Evolutionary conservation across 2,329 filamentous ascomycete genomes (phyloP).

Genomic region (Emydomyces testavorans): DNA sequence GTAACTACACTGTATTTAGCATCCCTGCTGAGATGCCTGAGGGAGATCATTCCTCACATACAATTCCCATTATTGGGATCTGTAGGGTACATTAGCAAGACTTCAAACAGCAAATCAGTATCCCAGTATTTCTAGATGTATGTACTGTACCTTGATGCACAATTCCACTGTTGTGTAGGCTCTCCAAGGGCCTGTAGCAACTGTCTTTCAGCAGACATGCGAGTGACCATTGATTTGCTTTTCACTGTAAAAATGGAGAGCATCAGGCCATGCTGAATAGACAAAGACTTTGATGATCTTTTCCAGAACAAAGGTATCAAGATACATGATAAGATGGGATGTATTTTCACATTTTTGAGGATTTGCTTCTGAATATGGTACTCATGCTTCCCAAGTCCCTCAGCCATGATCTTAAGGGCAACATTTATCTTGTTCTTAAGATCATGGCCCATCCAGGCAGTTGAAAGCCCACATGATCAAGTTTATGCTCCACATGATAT

Average conservation of each 20-base stretch:
- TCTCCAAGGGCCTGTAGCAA: conserved; percentile 21
- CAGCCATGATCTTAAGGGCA: conserved; percentile 13
- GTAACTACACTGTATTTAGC: conserved; percentile 25
- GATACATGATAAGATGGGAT: conserved; percentile 12
- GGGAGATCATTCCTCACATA: conserved; percentile 22
- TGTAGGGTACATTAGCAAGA: conserved; percentile 10
- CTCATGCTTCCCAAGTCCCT: conserved; percentile 10
- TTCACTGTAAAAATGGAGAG: too few species aligned
- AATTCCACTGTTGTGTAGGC: conserved; percentile 22
- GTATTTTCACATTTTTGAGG: conserved; percentile 10
- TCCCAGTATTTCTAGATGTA: too few species aligned
- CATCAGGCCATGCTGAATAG: conserved; percentile 19
- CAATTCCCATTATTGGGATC: conserved; percentile 23
- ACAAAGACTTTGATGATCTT: conserved; percentile 17
- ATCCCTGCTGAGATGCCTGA: conserved; percentile 18
- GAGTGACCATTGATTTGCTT: conserved; percentile 17
- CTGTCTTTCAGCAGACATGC: conserved; percentile 24
- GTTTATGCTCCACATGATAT: conserved; percentile 15
- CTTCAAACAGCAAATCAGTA: too few species aligned
- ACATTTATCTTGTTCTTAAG: conserved; percentile 12
- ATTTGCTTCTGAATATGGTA: conserved; percentile 12
- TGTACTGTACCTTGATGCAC: conserved; percentile 20
- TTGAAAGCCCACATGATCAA: conserved; percentile 10
- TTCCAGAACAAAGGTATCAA: conserved; percentile 8
- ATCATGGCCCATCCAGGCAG: too few species aligned